Evolutionary conservation across 768 basidiomycete genomes (phyloP), one percentile per base, ranked within the genome.

Genomic region (Leucogyrophana mollusca): DNA sequence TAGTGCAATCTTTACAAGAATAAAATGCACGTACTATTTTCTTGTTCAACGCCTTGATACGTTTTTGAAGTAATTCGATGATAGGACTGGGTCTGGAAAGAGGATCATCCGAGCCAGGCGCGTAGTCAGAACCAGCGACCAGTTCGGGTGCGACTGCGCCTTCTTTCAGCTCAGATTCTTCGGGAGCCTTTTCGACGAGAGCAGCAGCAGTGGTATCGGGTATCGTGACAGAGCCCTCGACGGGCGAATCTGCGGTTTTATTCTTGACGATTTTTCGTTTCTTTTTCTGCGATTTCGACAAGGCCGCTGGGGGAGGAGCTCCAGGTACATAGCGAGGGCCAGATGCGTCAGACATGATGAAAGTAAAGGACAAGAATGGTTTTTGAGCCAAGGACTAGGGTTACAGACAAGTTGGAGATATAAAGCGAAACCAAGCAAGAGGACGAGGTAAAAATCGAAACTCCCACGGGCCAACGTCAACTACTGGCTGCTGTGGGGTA

Each of bases 41-140:
- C 74, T 94, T 94, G 45, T 74, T 76, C 17, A 89, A 76, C 32
- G 78, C 73, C 53, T 90, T 88, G 58, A 90, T 66, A 40, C 91
- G 78, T 69, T 92, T 94, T 57, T 75, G 73, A 51, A 94, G 69
- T 51, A 94, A 77, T 37, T 94, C 90, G 42, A 86, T 80, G 46
- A 87, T 76, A 7, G 90, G 84, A 51, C 85, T 87, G 14, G 62
- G 67, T 61, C 83, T 87, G 47, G 72, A 56, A 47, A 56, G 50
- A 39, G 60, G 46, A 21, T 80, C 79, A 50, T 79, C 80, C 4
- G 69, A 62, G 9, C 66, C 57, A 4, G 71, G 62, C 3, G 72
- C 64, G 4, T 58, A 59, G 48, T 76, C 72, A 8, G 69, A 55
- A 25, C 68, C 50, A 4, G 69, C 71, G 48, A 73, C 66, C 17